Conservation (phyloP, 140 eudicot species). For the Ambrosia hybrid region DNA sequence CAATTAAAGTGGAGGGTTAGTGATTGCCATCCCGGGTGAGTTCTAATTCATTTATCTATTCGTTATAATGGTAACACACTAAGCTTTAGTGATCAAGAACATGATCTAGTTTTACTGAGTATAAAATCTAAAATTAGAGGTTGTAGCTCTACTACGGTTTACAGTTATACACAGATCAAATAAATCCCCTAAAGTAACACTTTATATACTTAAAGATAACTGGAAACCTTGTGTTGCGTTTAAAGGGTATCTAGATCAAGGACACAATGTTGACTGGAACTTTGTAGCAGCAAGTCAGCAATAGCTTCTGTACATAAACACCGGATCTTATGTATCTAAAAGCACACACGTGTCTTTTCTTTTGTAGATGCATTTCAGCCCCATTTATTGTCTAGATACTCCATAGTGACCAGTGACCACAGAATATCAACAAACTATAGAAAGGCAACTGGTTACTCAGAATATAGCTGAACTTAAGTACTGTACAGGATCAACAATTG, state of each 20-base stretch:
- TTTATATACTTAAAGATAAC: too few species aligned
- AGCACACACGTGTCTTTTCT: neutral
- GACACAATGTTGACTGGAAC: neutral
- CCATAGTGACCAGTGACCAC: neutral
- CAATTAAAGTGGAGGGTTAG: conserved; percentile 83
- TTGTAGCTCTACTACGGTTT: too few species aligned
- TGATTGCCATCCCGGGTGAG: conserved; percentile 99
- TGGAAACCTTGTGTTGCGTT: too few species aligned
- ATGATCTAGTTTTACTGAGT: too few species aligned
- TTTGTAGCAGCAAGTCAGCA: neutral
- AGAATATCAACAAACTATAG: neutral
- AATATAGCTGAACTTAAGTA: neutral
- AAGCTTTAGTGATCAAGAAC: too few species aligned
- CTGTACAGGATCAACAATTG: neutral
- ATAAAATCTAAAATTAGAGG: too few species aligned
- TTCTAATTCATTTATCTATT: neutral
- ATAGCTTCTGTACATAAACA: neutral
- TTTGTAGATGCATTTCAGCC: neutral
- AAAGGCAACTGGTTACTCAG: neutral
- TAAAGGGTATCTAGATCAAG: neutral
- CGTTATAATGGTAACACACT: too few species aligned
- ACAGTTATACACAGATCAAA: too few species aligned
- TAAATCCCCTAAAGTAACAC: too few species aligned
- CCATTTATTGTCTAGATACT: neutral
- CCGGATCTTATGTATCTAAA: neutral